Conservation (phyloP, 1,139 yeast genomes). For the Suhomyces anneliseae region DNA sequence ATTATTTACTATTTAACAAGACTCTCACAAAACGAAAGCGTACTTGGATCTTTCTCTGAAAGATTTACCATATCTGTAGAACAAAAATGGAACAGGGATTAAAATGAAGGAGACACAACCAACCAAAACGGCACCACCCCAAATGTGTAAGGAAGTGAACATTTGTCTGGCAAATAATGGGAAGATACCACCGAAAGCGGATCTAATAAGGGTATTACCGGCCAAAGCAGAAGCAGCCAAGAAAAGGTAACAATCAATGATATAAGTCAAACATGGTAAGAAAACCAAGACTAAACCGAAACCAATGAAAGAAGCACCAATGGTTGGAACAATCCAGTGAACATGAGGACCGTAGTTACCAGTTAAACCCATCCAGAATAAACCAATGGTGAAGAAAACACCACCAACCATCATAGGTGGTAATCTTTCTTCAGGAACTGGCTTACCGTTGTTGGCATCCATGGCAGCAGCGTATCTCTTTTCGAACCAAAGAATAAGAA, state of each 20-base stretch:
- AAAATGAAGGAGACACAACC: constrained; percentile 65
- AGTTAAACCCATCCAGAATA: constrained; percentile 85
- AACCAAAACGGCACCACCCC: constrained; percentile 81
- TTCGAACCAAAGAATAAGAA: constrained; percentile 30
- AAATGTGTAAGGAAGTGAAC: constrained; percentile 72
- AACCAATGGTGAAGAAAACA: constrained; percentile 68
- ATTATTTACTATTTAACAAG: too few species aligned
- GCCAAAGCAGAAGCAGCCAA: constrained; percentile 92
- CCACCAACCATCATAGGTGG: constrained; percentile 74
- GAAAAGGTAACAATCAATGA: constrained; percentile 74
- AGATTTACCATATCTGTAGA: constrained; percentile 60
- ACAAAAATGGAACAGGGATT: constrained; percentile 76
- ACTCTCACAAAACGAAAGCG: constrained; percentile 45
- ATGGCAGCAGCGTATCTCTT: constrained; percentile 31
- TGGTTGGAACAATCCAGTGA: constrained; percentile 86
- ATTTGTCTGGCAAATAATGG: constrained; percentile 58
- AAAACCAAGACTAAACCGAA: constrained; percentile 74
- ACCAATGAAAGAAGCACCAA: constrained; percentile 72
- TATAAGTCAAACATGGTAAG: constrained; percentile 74
- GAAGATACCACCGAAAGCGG: constrained; percentile 54
- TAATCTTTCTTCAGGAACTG: constrained; percentile 78
- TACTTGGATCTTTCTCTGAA: constrained; percentile 65
- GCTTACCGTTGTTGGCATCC: constrained; percentile 52
- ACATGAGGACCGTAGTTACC: constrained; percentile 67
- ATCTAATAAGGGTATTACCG: constrained; percentile 76